Percentiles rank a stretch among this genome's conserved stretches.
phyloP scores from a whole-genome alignment of 176 grass and related monocot species.

The Lolium rigidum region DNA sequence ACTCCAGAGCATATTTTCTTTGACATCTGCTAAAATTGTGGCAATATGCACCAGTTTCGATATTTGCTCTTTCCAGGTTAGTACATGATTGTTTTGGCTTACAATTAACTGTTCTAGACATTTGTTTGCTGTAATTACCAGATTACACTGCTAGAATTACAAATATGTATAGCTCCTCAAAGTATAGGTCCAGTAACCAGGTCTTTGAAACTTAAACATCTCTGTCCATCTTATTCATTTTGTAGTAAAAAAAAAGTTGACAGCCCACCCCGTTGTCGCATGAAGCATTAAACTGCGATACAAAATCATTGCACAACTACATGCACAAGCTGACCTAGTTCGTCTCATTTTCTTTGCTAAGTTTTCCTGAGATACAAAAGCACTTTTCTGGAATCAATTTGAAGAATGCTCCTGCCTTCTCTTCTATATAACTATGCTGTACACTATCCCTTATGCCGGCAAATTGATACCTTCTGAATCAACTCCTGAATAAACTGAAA shows the following conservation, averaged over 20 bases:
- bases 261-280: conserved; percentile 14
- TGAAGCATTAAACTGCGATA: not conserved
- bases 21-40: conserved; percentile 22
- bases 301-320: conserved; percentile 35
- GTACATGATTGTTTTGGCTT: conserved; percentile 17
- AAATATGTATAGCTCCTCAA: not conserved
- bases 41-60: conserved; percentile 10
- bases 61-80: conserved; percentile 39
- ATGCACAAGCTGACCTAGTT: conserved; percentile 36
- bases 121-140: not conserved
- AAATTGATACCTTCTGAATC: conserved; percentile 31
- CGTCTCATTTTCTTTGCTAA: conserved; percentile 21
- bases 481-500: conserved; percentile 34
- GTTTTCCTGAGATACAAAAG: conserved; percentile 11
- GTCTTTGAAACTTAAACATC: not conserved
- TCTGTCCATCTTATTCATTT: conserved; percentile 28
- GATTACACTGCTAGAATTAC: conserved; percentile 14
- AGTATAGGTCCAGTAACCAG: conserved; percentile 11
- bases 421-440: conserved; percentile 26
- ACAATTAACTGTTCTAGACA: not conserved
- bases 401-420: conserved; percentile 22
- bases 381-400: conserved; percentile 11
- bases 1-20: not conserved
- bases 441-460: conserved; percentile 31
- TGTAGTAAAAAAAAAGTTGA: not conserved